Conservation (phyloP, 352 stramenopile genomes). For the Pythium pectinolyticum region DNA sequence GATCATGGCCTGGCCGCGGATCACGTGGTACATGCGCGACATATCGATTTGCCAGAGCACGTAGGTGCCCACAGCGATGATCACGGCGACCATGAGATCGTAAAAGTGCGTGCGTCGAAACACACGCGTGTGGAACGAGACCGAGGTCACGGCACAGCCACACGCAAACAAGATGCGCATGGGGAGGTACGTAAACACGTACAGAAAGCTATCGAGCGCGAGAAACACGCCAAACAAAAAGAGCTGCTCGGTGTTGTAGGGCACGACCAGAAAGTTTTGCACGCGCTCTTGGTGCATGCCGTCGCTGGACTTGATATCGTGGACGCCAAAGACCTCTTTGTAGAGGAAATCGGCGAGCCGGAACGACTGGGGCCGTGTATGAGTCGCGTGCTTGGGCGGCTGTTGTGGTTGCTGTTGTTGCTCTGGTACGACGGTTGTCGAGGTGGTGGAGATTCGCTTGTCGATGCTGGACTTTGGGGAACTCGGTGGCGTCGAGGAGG, state of each 20-base stretch:
- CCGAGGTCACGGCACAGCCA: slow-evolving; percentile 69
- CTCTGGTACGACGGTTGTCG: not conserved
- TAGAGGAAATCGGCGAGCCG: slow-evolving; percentile 78
- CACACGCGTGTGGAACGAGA: slow-evolving; percentile 62
- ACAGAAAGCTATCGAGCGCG: slow-evolving; percentile 96
- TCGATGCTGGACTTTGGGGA: no score
- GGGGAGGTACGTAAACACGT: slow-evolving; percentile 96
- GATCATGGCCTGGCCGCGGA: slow-evolving; percentile 97
- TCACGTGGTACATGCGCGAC: slow-evolving; percentile 98
- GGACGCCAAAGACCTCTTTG: slow-evolving; percentile 83
- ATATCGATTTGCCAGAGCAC: slow-evolving; percentile 92
- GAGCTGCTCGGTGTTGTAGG: slow-evolving; percentile 78
- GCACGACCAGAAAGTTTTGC: slow-evolving; percentile 80
- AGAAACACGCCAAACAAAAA: slow-evolving; percentile 94
- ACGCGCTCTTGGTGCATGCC: slow-evolving; percentile 77
- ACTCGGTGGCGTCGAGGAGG: slow-evolving; percentile 7
- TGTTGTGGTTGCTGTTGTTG: no score
- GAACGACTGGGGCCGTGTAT: slow-evolving; percentile 34
- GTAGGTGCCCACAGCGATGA: slow-evolving; percentile 73
- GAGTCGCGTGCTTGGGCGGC: not conserved
- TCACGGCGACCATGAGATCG: slow-evolving; percentile 89
- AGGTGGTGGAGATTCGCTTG: slow-evolving; percentile 42
- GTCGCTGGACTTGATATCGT: slow-evolving; percentile 77
- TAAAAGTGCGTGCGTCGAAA: slow-evolving; percentile 90
- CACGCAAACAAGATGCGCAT: slow-evolving; percentile 87